A percentile compares a stretch with the other conserved stretches of the same genome.
Conservation (phyloP, 2,329 filamentous ascomycete species). For the Colletotrichum sp. region DNA sequence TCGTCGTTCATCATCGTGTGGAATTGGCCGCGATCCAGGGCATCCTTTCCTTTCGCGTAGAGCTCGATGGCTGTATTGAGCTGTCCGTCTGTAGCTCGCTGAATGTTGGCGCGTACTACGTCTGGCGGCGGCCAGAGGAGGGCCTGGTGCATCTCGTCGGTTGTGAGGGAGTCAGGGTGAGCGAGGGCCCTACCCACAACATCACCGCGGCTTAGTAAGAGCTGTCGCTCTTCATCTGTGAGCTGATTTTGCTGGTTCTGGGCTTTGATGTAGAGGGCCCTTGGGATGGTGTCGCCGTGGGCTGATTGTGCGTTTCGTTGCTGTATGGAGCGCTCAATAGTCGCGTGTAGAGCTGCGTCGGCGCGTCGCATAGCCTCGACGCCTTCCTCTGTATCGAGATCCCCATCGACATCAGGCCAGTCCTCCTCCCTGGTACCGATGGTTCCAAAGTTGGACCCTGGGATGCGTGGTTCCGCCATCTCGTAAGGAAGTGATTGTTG, state of each 20-base stretch:
- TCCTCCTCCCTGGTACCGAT: neutral
- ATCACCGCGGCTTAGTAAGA: constrained; percentile 22
- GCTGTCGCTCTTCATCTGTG: constrained; percentile 19
- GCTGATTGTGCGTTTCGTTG: neutral
- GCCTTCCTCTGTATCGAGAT: neutral
- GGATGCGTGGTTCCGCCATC: neutral
- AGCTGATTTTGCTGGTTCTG: constrained; percentile 15
- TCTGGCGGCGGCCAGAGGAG: constrained; percentile 18
- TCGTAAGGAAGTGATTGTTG: neutral
- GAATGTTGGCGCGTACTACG: constrained; percentile 2
- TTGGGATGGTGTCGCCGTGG: neutral
- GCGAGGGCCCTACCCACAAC: constrained; percentile 21
- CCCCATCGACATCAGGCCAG: neutral
- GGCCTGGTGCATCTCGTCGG: constrained; percentile 5
- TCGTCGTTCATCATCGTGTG: neutral
- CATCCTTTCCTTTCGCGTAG: neutral
- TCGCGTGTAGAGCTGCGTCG: neutral
- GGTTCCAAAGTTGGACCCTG: neutral
- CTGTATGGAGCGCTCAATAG: neutral
- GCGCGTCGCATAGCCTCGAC: neutral
- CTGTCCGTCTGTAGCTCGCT: neutral
- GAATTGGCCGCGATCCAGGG: neutral
- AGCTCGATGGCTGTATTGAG: neutral
- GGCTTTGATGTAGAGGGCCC: constrained; percentile 21
- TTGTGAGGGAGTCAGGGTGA: constrained; percentile 11